phyloP scores from a whole-genome alignment of 169 alveolate genomes.

The Plasmodium adleri region DNA sequence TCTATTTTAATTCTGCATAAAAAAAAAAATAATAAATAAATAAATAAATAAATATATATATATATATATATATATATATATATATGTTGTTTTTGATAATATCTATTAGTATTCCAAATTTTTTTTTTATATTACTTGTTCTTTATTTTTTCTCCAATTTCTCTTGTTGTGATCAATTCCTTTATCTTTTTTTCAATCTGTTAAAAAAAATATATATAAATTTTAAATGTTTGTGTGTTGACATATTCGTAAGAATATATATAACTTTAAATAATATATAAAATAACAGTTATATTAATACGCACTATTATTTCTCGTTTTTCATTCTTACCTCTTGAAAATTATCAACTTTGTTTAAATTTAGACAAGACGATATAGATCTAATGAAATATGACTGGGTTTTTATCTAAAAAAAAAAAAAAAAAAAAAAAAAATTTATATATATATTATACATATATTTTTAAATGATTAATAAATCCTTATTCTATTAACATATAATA shows the following conservation, averaged over 20 bases:
- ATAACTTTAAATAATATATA: neutral
- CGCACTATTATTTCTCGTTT: neutral
- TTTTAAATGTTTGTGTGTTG: neutral
- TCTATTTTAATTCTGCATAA: constrained; percentile 38
- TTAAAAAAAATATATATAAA: neutral
- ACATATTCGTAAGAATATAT: neutral
- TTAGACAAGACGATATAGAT: constrained; percentile 65
- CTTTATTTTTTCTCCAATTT: constrained; percentile 52
- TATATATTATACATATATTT: too few species aligned
- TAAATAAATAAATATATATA: neutral
- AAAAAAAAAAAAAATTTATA: neutral
- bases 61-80: neutral
- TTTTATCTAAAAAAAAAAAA: constrained; percentile 29
- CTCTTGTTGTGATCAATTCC: constrained; percentile 32
- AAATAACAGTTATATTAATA: neutral
- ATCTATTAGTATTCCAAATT: neutral
- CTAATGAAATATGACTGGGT: constrained; percentile 59
- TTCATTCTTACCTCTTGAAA: constrained; percentile 56
- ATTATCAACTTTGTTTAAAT: constrained; percentile 54
- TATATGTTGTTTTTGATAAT: neutral
- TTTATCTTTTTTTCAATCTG: constrained; percentile 61
- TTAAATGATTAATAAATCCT: neutral
- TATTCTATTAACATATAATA: neutral
- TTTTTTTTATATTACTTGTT: constrained; percentile 28
- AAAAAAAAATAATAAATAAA: neutral